A percentile compares a stretch with the other conserved stretches of the same genome.
These are phyloP conservation scores for Trametes polyzona DNA, from an alignment of 1,284 basidiomycete species.

Conservation along the genomic window DNA sequence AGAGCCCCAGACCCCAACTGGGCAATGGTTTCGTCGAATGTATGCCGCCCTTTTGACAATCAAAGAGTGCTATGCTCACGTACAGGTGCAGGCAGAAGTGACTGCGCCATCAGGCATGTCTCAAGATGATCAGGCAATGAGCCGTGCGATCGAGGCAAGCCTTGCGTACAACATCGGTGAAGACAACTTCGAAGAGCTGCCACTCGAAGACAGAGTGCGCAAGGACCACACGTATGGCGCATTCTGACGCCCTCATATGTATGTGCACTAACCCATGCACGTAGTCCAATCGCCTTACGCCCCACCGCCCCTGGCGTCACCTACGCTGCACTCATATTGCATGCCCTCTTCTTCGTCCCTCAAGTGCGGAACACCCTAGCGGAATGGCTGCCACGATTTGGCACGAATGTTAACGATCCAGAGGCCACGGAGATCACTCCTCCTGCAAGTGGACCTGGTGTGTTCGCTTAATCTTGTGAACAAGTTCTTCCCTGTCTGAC, in stretches of 20 bases:
- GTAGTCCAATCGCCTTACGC: conserved; percentile 68
- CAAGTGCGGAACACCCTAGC: conserved; percentile 63
- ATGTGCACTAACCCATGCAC: background rate
- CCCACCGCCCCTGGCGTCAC: conserved; percentile 52
- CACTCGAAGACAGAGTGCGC: conserved; percentile 55
- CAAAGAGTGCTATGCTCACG: background rate
- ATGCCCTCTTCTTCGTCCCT: conserved; percentile 67
- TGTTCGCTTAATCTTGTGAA: conserved; percentile 19
- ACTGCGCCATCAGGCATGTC: conserved; percentile 42
- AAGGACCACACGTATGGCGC: conserved; percentile 57
- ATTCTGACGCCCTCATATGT: conserved; percentile 4
- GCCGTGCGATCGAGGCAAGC: conserved; percentile 69
- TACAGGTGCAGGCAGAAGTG: conserved; percentile 31
- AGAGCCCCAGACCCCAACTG: conserved; percentile 65
- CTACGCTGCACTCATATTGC: conserved; percentile 65
- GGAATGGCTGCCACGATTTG: conserved; percentile 44
- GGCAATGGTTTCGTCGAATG: conserved; percentile 71
- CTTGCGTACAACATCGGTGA: conserved; percentile 42
- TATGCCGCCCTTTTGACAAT: conserved; percentile 31
- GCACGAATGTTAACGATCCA: background rate
- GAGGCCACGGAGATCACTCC: conserved; percentile 11
- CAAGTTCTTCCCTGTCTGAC: conserved; percentile 19
- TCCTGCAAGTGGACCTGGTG: conserved; percentile 41
- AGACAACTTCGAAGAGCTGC: conserved; percentile 43
- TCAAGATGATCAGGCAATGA: conserved; percentile 60